Evolutionary conservation across 208 protist species (phyloP).

Genomic region (Leishmania major): DNA sequence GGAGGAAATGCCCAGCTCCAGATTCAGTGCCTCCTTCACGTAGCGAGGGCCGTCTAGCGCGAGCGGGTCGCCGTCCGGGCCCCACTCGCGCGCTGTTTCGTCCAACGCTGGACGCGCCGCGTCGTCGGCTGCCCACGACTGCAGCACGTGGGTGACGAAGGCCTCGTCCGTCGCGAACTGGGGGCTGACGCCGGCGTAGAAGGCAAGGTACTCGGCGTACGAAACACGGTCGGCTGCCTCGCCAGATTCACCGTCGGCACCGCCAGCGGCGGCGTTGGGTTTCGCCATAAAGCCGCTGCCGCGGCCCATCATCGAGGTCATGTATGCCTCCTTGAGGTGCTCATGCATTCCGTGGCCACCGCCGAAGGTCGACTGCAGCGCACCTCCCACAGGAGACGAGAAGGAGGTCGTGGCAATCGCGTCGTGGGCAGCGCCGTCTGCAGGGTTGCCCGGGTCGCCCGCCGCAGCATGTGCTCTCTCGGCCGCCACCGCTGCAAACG

Average conservation of each 20-base stretch:
- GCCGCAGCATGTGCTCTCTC: slow-evolving; percentile 4
- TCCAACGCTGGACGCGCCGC: slow-evolving; percentile 49
- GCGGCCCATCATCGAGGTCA: slow-evolving; percentile 16
- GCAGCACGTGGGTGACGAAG: slow-evolving; percentile 71
- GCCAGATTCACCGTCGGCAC: background rate
- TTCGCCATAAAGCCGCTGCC: background rate
- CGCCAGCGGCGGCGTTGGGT: background rate
- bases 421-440: slow-evolving; percentile 1
- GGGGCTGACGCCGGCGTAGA: slow-evolving; percentile 73
- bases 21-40: slow-evolving; percentile 73
- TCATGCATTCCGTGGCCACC: slow-evolving; percentile 1
- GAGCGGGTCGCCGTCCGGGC: slow-evolving; percentile 68
- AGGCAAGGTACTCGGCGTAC: slow-evolving; percentile 74
- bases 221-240: slow-evolving; percentile 26
- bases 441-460: background rate
- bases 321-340: slow-evolving; percentile 18
- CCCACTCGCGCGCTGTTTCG: slow-evolving; percentile 79
- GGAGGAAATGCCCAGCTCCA: slow-evolving; percentile 48
- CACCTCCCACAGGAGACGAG: slow-evolving; percentile 2
- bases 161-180: slow-evolving; percentile 61
- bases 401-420: background rate
- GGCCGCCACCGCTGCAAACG: slow-evolving; percentile 7
- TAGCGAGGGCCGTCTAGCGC: slow-evolving; percentile 47
- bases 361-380: slow-evolving; percentile 24
- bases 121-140: slow-evolving; percentile 73